phyloP scores from a whole-genome alignment of 257 asterid genomes.

The Gardenia jasminoides region DNA sequence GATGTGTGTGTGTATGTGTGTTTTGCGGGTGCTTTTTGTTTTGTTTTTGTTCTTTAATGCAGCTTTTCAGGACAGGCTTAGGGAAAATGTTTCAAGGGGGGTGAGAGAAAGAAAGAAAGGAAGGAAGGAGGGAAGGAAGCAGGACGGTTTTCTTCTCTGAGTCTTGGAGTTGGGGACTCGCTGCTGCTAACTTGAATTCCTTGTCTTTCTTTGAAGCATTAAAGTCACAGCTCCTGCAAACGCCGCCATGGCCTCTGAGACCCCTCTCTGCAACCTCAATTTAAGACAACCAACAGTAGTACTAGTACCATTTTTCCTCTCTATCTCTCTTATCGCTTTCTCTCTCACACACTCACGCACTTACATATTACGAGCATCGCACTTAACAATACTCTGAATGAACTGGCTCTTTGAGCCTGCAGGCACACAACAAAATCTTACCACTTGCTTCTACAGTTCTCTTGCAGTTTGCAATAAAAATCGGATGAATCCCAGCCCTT shows the following conservation, averaged over 20 bases:
- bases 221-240: slow-evolving; percentile 77
- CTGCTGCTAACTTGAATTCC: slow-evolving; percentile 29
- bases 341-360: slow-evolving; percentile 15
- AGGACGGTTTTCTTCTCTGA: slow-evolving; percentile 18
- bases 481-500: slow-evolving; percentile 38
- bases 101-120: background rate
- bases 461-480: slow-evolving; percentile 49
- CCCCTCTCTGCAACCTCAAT: slow-evolving; percentile 55
- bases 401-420: slow-evolving; percentile 15
- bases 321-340: slow-evolving; percentile 24
- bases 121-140: background rate
- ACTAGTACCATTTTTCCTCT: slow-evolving; percentile 22
- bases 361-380: slow-evolving; percentile 6
- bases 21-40: slow-evolving; percentile 12
- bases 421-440: slow-evolving; percentile 30
- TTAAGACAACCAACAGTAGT: slow-evolving; percentile 46
- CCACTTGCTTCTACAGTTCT: slow-evolving; percentile 55
- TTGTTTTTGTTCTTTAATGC: background rate
- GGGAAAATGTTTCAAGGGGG: slow-evolving; percentile 33
- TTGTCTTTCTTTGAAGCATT: slow-evolving; percentile 45
- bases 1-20: too few relatives aligned
- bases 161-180: slow-evolving; percentile 6
- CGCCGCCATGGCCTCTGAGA: slow-evolving; percentile 92
- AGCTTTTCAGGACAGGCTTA: slow-evolving; percentile 28
- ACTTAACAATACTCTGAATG: background rate